Evolutionary conservation across 2,329 filamentous ascomycete genomes (phyloP).

Genomic region (Sclerotinia subarctica): DNA sequence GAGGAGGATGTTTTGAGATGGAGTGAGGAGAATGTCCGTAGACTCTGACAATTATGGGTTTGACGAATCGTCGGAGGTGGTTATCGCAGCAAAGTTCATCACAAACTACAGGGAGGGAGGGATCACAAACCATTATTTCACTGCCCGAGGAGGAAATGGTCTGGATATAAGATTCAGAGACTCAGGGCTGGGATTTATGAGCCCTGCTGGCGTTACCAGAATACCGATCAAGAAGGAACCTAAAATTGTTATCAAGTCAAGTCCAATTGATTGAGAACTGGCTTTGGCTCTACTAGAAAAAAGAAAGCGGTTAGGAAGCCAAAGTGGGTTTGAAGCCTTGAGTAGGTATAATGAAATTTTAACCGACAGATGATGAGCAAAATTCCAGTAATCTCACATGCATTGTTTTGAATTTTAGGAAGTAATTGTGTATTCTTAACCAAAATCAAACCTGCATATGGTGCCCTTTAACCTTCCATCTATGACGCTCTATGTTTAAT

Average conservation of each 20-base stretch:
- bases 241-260: not conserved
- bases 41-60: constrained; percentile 4
- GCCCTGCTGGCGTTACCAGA: not conserved
- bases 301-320: not conserved
- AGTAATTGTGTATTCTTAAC: not conserved
- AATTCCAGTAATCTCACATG: not conserved
- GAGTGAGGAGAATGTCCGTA: not conserved
- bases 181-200: constrained; percentile 7
- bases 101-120: not conserved
- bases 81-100: not conserved
- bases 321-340: constrained; percentile 2
- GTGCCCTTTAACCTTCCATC: constrained; percentile 1
- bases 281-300: not conserved
- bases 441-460: not conserved
- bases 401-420: not conserved
- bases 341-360: not conserved
- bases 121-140: not conserved
- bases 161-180: constrained; percentile 11
- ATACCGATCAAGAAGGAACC: not conserved
- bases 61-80: not conserved
- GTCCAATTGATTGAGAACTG: constrained; percentile 6
- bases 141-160: not conserved
- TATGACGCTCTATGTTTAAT: constrained; percentile 12
- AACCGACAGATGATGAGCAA: not conserved
- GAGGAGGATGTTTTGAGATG: constrained; percentile 16